Conservation (phyloP, 768 basidiomycete species). For the Pulveroboletus sp. region DNA sequence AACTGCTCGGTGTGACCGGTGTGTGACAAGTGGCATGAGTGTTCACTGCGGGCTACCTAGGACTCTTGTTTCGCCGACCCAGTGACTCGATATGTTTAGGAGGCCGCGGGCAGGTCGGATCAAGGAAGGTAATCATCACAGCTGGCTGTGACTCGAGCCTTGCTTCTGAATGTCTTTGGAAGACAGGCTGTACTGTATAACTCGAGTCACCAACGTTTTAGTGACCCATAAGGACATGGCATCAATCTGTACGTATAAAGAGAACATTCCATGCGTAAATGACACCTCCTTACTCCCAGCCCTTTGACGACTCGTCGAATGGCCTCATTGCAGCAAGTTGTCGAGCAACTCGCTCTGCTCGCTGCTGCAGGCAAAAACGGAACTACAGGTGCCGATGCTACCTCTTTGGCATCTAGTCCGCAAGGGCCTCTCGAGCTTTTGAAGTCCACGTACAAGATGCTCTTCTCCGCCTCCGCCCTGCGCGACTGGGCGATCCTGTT, state of each 20-base stretch:
- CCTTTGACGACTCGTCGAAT: slow-evolving; percentile 2
- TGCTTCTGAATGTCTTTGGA: too few relatives aligned
- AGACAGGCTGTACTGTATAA: slow-evolving; percentile 11
- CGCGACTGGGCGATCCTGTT: slow-evolving; percentile 64
- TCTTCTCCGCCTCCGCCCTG: slow-evolving; percentile 53
- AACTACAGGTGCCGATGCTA: slow-evolving; percentile 14
- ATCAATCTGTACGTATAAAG: slow-evolving; percentile 12
- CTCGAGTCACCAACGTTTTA: slow-evolving; percentile 6
- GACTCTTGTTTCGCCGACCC: too few relatives aligned
- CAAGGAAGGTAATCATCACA: too few relatives aligned
- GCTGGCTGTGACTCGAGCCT: background rate
- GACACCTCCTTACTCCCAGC: background rate
- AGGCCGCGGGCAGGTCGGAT: too few relatives aligned
- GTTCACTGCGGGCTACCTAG: too few relatives aligned
- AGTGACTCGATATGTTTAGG: too few relatives aligned
- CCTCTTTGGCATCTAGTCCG: slow-evolving; percentile 6
- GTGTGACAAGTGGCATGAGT: too few relatives aligned
- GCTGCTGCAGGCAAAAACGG: slow-evolving; percentile 13
- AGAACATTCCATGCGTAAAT: background rate
- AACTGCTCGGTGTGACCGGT: too few relatives aligned
- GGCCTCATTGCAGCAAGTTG: slow-evolving; percentile 28
- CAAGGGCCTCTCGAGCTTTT: slow-evolving; percentile 25
- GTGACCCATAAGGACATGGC: background rate
- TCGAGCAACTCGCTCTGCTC: slow-evolving; percentile 28
- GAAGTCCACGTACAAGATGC: slow-evolving; percentile 37